Conservation (phyloP, 2,329 filamentous ascomycete species). For the Clonostachys chloroleuca region DNA sequence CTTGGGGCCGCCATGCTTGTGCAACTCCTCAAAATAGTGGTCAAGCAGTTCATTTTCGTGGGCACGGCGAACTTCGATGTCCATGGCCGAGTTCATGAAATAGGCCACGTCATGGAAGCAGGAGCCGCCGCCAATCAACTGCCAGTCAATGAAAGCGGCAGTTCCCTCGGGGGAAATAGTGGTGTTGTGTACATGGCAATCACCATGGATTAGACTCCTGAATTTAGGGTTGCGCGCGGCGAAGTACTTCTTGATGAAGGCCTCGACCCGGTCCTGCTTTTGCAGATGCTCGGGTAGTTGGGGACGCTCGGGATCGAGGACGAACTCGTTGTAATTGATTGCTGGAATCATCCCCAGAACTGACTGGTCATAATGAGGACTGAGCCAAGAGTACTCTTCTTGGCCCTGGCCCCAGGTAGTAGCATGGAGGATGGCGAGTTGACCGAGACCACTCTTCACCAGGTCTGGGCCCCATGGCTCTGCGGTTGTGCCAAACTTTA, state of each 20-base stretch:
- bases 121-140: slow-evolving; percentile 30
- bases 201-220: slow-evolving; percentile 32
- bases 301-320: slow-evolving; percentile 13
- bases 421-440: slow-evolving; percentile 32
- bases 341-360: slow-evolving; percentile 10
- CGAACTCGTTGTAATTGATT: no score
- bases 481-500: slow-evolving; percentile 18
- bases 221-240: slow-evolving; percentile 28
- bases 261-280: slow-evolving; percentile 23
- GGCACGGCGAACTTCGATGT: slow-evolving; percentile 28
- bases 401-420: slow-evolving; percentile 22
- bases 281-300: slow-evolving; percentile 28
- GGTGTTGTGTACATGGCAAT: slow-evolving; percentile 35
- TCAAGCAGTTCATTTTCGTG: slow-evolving; percentile 30
- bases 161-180: slow-evolving; percentile 26
- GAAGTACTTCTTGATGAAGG: slow-evolving; percentile 27
- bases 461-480: slow-evolving; percentile 23
- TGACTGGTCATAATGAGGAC: slow-evolving; percentile 26
- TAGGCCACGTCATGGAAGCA: slow-evolving; percentile 37
- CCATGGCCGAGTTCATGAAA: slow-evolving; percentile 28
- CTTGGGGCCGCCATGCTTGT: slow-evolving; percentile 21
- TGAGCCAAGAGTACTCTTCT: slow-evolving; percentile 4
- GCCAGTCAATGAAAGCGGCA: slow-evolving; percentile 36
- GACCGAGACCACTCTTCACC: slow-evolving; percentile 27
- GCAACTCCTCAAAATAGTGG: slow-evolving; percentile 24